Base-by-base conservation (phyloP, 1,284 basidiomycete species). In the Tilletia walkeri region DNA sequence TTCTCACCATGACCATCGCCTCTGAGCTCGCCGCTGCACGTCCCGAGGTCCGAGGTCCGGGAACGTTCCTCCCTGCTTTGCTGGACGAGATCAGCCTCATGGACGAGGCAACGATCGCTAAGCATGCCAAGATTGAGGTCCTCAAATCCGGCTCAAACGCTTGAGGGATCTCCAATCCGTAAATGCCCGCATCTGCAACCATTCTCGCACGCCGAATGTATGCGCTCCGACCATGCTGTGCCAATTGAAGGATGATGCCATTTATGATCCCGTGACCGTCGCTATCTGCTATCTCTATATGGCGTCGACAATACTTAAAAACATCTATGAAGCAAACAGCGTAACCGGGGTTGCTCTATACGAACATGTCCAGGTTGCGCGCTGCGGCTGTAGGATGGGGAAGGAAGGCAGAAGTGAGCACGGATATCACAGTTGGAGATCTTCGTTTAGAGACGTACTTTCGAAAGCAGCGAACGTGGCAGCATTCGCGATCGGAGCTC, bases 21-120 rank as follows among this genome's bases (percentile, higher is more conserved):
- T 89, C 92, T 9, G 92, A 97, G 84, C 80, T 89, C 6, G 94
- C 94, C 0, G 91, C 89, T n/a, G 59, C 36, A n/a, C 86, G 89
- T 61, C 78, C 85, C 1, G 89, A 90, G 71, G 92, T 95, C 34
- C 87, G 86, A 66, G 95, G 94, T 0, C 90, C 93, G 3, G 93
- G 93, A 54, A 92, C 93, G 0, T 96, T 97, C 86, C 85, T 95
- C 30, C 88, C 92, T 20, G 92, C 91, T 0, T 85, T 97, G 68
- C 91, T 97, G 49, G 94, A 97, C 80, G 90, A 90, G 78, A 85
- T 95, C 63, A 76, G 77, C 4, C 34, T 38, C 12, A 61, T 70
- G 36, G 54, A 87, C 5, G 86, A 89, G 0, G 88, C 89, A 36
- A 87, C 85, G 12, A 78, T 93, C 9, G 77, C 79, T 20, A 72